Base-by-base conservation (phyloP, 2,329 filamentous ascomycete genomes). In the Fusarium pseudonygamai region DNA sequence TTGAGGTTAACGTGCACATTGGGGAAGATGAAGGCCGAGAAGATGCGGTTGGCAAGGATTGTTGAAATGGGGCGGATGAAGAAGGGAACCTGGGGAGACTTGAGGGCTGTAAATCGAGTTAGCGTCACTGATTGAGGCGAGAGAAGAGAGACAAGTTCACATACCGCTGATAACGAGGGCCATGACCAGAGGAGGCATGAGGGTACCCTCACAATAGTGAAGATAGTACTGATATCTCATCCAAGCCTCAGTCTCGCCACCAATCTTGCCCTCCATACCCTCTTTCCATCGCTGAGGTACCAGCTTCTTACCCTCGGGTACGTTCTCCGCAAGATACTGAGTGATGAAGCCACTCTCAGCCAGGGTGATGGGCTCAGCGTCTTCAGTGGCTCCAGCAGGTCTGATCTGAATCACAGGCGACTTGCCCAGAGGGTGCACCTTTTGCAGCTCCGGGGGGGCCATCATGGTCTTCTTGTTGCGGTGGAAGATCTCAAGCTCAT, bases 401-500 rank as follows among this genome's bases (percentile, higher is more conserved):
- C 82, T 84, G 75, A 98, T 85, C 14, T 88, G 89, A 73, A 98
- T 84, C 46, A 96, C 84, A 1, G 96, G 96, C 4, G 94, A 95
- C 81, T 97, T 97, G 70, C 96, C 96, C 8, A 98, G 87, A 0
- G 94, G 92, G 78, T 97, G 94, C 42, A 97, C 83, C 72, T 93
- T 87, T 78, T 93, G 91, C 50, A 98, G 87, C 77, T 93, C 92
- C 0, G 90, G 85, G 7, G 94, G 93, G 3, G 95, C 95, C n/a
- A 93, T 85, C 76, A 85, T 87, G 62, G 92, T 88, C 64, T 84
- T 78, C 62, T 82, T 84, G 72, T 86, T 80, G 60, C 95, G 92
- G 81, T 93, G 94, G 87, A 93, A 96, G 60, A 92, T 87, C 78
- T 96, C 90, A 65, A 98, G 84, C 70, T 95, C 90, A 83, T 97